Base-by-base conservation (phyloP, 176 grass and related monocot genomes). In the Bothriochloa decipiens region DNA sequence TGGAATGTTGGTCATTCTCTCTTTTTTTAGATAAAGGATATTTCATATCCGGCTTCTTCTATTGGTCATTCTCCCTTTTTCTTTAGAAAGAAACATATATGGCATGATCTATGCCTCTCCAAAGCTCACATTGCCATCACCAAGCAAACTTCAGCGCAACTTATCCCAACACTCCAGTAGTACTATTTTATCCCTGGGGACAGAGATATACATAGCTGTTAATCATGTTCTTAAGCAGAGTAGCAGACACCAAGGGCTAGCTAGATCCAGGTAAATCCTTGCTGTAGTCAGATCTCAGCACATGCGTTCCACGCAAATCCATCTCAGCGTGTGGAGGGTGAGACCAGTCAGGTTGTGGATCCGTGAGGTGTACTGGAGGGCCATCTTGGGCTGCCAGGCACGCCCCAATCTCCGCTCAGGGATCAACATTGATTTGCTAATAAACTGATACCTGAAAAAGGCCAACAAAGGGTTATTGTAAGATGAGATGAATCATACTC, bases 211-310 rank as follows among this genome's bases (percentile, higher is more conserved):
- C 58, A 77, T 37, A 26, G 46, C 50, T 58, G 79, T 60, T 76
- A 33, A 68, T 83, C 33, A 58, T 77, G 50, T 71, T 65, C 40
- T n/a, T 53, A 41, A 47, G 65, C 35, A 47, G 12, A 47, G 45
- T 47, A 47, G 45, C 45, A 83, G 80, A 22, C 37, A 62, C 46
- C 64, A 70, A 58, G 18, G 17, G 60, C 84, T 5, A 77, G 46
- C 14, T 49, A 49, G 28, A 82, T 75, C 20, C 63, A 87, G 47
- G 71, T 13, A 61, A 46, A 77, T 63, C 40, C 71, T 87, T 83
- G 79, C 86, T 87, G 86, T 87, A 69, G 29, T 76, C 72, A 70
- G 65, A 77, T 82, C 72, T 71, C 52, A 77, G 76, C 72, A 71
- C 86, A 87, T 82, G 86, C 22, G 5, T 80, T 47, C 77, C 77